These are phyloP conservation scores for Colletotrichum musae DNA, from an alignment of 2,329 filamentous ascomycete genomes.

Conservation along the genomic window DNA sequence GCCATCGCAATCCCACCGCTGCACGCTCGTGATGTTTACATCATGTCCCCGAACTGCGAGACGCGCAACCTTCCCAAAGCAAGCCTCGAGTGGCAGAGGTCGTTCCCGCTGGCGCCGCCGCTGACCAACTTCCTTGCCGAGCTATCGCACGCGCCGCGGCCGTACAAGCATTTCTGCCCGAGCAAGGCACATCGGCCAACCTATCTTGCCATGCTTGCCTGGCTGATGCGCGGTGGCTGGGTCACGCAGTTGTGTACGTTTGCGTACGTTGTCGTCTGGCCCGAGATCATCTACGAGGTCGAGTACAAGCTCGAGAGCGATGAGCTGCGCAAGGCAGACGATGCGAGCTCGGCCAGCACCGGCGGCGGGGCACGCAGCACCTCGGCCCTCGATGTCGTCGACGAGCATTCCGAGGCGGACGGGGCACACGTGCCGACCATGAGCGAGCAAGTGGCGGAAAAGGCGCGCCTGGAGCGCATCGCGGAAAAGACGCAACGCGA, in stretches of 20 bases:
- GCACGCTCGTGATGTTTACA: constrained; percentile 90
- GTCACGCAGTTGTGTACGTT: constrained; percentile 94
- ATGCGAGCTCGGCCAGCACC: constrained; percentile 27
- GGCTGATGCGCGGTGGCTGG: constrained; percentile 93
- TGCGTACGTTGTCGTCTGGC: constrained; percentile 87
- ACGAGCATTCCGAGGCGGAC: constrained; percentile 28
- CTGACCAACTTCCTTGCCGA: constrained; percentile 90
- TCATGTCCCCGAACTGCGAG: constrained; percentile 92
- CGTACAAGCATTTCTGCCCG: constrained; percentile 87
- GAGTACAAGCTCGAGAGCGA: constrained; percentile 79
- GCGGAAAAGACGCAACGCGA: constrained; percentile 68
- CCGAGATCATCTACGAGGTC: constrained; percentile 86
- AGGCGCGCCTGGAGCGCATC: constrained; percentile 72
- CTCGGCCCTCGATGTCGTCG: constrained; percentile 43
- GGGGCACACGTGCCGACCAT: constrained; percentile 54
- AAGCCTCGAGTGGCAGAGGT: constrained; percentile 78
- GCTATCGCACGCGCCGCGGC: constrained; percentile 83
- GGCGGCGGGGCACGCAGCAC: constrained; percentile 26
- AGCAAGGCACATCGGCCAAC: constrained; percentile 88
- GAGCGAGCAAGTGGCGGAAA: constrained; percentile 71
- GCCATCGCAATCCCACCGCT: constrained; percentile 93
- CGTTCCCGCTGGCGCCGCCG: constrained; percentile 87
- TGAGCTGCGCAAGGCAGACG: constrained; percentile 61
- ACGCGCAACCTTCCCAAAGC: constrained; percentile 79
- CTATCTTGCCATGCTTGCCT: constrained; percentile 93